phyloP scores from a whole-genome alignment of 2,329 filamentous ascomycete species.

The Graphilbum fragrans region DNA sequence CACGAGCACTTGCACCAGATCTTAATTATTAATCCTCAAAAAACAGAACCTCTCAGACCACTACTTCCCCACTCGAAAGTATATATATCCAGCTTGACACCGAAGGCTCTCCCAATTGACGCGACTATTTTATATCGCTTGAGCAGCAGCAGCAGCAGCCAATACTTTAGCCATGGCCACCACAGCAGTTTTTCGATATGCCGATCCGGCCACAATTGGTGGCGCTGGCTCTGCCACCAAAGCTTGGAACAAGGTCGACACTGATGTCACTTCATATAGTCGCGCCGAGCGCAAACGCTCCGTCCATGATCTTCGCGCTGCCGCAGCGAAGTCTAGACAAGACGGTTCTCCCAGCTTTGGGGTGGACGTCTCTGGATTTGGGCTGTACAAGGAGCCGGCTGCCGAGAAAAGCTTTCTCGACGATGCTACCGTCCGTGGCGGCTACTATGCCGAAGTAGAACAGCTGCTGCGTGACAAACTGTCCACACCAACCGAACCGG shows the following conservation, averaged over 20 bases:
- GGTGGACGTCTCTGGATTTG: slow-evolving; percentile 47
- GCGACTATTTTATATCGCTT: no score
- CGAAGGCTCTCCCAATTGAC: no score
- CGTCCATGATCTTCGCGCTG: slow-evolving; percentile 43
- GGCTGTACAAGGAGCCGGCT: slow-evolving; percentile 34
- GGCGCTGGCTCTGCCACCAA: slow-evolving; percentile 21
- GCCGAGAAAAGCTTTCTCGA: slow-evolving; percentile 42
- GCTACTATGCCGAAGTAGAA: slow-evolving; percentile 53
- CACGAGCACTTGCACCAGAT: no score
- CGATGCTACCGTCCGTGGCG: slow-evolving; percentile 37
- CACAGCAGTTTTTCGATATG: slow-evolving; percentile 39
- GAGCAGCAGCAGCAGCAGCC: no score
- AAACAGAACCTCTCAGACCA: no score
- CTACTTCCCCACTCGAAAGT: no score
- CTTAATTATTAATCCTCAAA: no score
- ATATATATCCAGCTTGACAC: no score
- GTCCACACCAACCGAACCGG: slow-evolving; percentile 15
- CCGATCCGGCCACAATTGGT: slow-evolving; percentile 36
- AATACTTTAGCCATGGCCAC: slow-evolving; percentile 12
- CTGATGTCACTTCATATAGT: slow-evolving; percentile 39
- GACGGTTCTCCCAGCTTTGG: slow-evolving; percentile 36
- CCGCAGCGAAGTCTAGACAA: slow-evolving; percentile 14
- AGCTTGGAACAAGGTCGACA: slow-evolving; percentile 55
- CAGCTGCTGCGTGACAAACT: slow-evolving; percentile 40
- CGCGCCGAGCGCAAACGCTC: slow-evolving; percentile 29